Evolutionary conservation across 495 filamentous ascomycete genomes (phyloP).

Genomic region (Penicillium turbatum): DNA sequence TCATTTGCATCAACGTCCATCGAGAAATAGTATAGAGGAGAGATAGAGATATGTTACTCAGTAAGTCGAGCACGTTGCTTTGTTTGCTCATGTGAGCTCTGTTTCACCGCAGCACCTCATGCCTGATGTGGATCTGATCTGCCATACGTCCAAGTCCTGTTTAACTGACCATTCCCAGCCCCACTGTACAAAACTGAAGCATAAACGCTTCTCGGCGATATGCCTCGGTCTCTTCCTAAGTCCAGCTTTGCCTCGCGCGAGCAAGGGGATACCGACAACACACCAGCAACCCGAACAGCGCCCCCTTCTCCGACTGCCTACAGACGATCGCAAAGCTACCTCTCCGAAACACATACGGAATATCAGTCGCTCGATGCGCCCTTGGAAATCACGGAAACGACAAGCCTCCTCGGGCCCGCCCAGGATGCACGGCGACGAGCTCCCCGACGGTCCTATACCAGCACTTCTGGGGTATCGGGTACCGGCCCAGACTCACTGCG

Average conservation of each 20-base stretch:
- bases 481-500: slow-evolving; percentile 34
- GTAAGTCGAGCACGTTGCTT: background rate
- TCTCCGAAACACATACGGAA: slow-evolving; percentile 36
- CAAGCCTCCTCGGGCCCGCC: slow-evolving; percentile 30
- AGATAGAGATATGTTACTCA: background rate
- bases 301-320: slow-evolving; percentile 38
- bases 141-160: slow-evolving; percentile 1
- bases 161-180: background rate
- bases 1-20: too few species aligned
- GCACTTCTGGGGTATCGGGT: slow-evolving; percentile 22
- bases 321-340: slow-evolving; percentile 33
- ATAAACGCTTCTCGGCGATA: slow-evolving; percentile 18
- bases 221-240: slow-evolving; percentile 31
- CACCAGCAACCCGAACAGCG: slow-evolving; percentile 28
- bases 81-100: background rate
- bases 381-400: slow-evolving; percentile 35
- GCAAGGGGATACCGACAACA: slow-evolving; percentile 16
- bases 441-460: slow-evolving; percentile 42
- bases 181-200: slow-evolving; percentile 3
- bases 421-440: slow-evolving; percentile 15
- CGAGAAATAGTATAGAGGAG: too few species aligned
- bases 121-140: slow-evolving; percentile 1
- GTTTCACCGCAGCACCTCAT: background rate
- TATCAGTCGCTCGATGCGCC: slow-evolving; percentile 37
- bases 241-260: slow-evolving; percentile 15